Evolutionary conservation across 208 protist species (phyloP), one percentile per base, ranked within the genome.

Genomic region (Kentomonas sorsogonicus): DNA sequence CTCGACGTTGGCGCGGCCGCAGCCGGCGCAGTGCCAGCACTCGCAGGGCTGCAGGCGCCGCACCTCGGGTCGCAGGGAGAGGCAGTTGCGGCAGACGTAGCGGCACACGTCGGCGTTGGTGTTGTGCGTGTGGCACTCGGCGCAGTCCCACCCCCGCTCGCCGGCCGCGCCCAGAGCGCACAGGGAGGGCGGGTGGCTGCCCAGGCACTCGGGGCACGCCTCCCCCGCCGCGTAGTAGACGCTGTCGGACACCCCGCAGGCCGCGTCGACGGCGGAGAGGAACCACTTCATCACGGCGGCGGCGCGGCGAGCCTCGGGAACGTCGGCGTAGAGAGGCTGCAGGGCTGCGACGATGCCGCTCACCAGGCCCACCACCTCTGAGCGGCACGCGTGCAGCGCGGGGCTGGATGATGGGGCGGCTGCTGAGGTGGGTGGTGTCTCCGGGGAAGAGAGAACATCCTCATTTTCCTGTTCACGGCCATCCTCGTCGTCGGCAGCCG

Each of bases 21-120:
- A 92, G 30, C 34, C 23, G 34, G 25, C 55, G 47, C 88, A 94
- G 45, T 72, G 56, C 83, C 83, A 94, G 63, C 72, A 80, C 43
- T 84, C 71, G 9, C 72, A 71, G 25, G 81, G 71, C 1, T 75
- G 58, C 43, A 68, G 20, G n/a, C 74, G 70, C 64, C 75, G 80
- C 45, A 88, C 77, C 9, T 48, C 60, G 0, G 74, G 74, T 4
- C 88, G 79, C 46, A 92, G 60, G 0, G 74, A 38, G 31, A 91
- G 77, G 51, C 84, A 95, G 48, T 69, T 53, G 31, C 45, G 60
- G 45, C 88, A 95, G 7, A 90, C 54, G 72, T 95, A 92, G n/a
- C 88, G 77, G 48, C 73, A 77, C 15, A 90, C 63, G 62, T 85
- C 81, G 23, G 50, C 40, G 58, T 92, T 91, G 23, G 60, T 58